Percentiles rank a stretch among this genome's conserved stretches.
These are phyloP conservation scores for Cercospora berteroae DNA, from an alignment of 2,329 filamentous ascomycete genomes.

Conservation along the genomic window DNA sequence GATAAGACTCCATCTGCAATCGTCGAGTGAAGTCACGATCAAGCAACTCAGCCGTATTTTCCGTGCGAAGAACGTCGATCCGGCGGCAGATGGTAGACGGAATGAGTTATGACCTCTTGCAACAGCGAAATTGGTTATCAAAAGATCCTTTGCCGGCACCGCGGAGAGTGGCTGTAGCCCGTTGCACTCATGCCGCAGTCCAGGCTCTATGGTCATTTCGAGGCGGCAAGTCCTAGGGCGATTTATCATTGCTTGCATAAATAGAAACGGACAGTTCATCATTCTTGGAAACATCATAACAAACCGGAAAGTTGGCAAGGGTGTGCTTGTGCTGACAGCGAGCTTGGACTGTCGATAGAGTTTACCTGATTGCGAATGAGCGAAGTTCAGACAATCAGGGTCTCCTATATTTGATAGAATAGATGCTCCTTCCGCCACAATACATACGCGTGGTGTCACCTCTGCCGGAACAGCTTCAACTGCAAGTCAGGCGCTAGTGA, in stretches of 20 bases:
- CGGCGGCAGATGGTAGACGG: background rate
- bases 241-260: background rate
- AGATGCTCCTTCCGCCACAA: background rate
- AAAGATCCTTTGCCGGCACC: background rate
- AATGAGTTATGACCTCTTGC: background rate
- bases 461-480: background rate
- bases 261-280: slow-evolving; percentile 5
- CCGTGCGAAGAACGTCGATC: background rate
- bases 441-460: background rate
- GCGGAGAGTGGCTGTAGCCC: background rate
- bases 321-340: background rate
- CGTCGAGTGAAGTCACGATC: background rate
- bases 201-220: background rate
- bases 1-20: slow-evolving; percentile 16
- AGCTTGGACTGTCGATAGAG: slow-evolving; percentile 3
- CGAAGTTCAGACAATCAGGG: background rate
- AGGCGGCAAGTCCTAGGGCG: background rate
- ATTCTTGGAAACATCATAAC: slow-evolving; percentile 5
- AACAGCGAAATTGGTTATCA: background rate
- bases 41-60: background rate
- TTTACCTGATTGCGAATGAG: background rate
- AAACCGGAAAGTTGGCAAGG: background rate
- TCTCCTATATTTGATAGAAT: background rate
- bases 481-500: background rate
- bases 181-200: background rate